Evolutionary conservation across 345 rosid species (phyloP).

Genomic region (Populus deltoides): DNA sequence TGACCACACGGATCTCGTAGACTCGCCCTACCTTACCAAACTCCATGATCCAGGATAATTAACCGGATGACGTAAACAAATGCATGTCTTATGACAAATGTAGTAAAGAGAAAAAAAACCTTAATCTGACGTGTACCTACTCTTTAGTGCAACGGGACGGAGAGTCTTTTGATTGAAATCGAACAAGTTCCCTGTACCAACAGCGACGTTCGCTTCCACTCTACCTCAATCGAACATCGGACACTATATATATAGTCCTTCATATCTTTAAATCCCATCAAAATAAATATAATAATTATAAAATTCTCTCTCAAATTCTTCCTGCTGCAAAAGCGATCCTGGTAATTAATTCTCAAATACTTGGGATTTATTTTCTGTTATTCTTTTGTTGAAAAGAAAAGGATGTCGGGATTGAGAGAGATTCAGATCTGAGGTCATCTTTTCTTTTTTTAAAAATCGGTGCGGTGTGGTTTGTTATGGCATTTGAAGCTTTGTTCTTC

Average conservation of each 20-base stretch:
- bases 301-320: not conserved
- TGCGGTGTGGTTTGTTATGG: conserved; percentile 24
- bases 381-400: no score
- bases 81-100: not conserved
- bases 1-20: not conserved
- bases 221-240: not conserved
- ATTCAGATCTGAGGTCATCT: conserved; percentile 38
- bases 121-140: not conserved
- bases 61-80: not conserved
- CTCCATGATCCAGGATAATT: not conserved
- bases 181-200: not conserved
- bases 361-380: not conserved
- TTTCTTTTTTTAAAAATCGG: not conserved
- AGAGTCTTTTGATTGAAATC: not conserved
- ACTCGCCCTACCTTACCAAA: not conserved
- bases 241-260: not conserved
- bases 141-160: not conserved
- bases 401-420: not conserved
- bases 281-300: not conserved
- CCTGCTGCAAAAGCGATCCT: not conserved
- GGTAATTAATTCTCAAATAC: not conserved
- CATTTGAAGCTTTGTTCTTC: conserved; percentile 32
- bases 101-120: not conserved
- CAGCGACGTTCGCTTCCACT: not conserved
- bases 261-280: not conserved